A percentile compares a stretch with the other conserved stretches of the same genome.
Evolutionary conservation across 1,284 basidiomycete species (phyloP).

Genomic region (Ganoderma resinaceum): DNA sequence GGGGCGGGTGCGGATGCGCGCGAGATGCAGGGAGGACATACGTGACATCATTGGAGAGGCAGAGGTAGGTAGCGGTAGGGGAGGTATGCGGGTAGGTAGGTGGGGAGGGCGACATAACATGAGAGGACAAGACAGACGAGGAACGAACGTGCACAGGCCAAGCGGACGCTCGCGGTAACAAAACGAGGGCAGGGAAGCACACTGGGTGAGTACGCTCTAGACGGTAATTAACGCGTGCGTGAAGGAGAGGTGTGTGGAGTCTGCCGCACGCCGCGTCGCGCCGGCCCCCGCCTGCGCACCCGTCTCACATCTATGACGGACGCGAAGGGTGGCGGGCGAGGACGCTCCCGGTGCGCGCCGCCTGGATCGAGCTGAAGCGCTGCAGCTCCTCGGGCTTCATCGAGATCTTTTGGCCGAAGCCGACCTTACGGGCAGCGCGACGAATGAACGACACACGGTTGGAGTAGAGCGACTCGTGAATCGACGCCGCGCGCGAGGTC

Average conservation of each 20-base stretch:
- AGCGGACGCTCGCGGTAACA: constrained; percentile 19
- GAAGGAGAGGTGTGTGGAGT: constrained; percentile 24
- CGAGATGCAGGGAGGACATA: neutral
- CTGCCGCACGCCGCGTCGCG: constrained; percentile 19
- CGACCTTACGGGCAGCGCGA: constrained; percentile 85
- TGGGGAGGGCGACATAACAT: neutral
- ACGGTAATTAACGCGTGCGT: neutral
- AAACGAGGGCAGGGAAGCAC: constrained; percentile 27
- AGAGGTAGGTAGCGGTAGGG: neutral
- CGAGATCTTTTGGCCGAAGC: constrained; percentile 81
- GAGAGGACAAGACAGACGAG: neutral
- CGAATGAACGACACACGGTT: constrained; percentile 92
- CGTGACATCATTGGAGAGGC: neutral
- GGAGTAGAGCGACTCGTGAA: constrained; percentile 93
- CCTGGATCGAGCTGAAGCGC: constrained; percentile 86
- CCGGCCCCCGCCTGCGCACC: constrained; percentile 13
- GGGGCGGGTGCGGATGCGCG: neutral
- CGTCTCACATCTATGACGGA: constrained; percentile 42
- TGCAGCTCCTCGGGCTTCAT: constrained; percentile 87
- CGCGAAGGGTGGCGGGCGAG: constrained; percentile 82
- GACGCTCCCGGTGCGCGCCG: constrained; percentile 75
- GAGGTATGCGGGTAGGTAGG: neutral
- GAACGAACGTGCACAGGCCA: constrained; percentile 30
- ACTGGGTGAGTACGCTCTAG: constrained; percentile 27
- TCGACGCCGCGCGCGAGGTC: constrained; percentile 87